Evolutionary conservation across 192 early-diverging fungal species (phyloP).

Genomic region (Piromyces sp.): DNA sequence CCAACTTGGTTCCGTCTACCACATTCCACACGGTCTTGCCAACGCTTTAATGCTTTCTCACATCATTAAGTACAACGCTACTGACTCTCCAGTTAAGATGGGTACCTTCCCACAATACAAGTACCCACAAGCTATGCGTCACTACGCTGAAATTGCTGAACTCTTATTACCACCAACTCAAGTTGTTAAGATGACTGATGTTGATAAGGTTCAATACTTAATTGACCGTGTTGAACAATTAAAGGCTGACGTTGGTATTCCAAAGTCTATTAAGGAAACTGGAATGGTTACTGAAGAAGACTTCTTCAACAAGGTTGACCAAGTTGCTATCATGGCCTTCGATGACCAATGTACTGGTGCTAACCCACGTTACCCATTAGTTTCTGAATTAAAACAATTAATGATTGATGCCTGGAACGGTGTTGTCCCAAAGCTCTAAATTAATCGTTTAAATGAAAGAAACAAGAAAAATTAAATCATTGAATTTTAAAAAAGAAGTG

Average conservation of each 20-base stretch:
- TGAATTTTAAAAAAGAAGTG: background rate
- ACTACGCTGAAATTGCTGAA: background rate
- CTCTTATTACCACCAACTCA: background rate
- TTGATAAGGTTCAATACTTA: background rate
- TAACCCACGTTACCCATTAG: background rate
- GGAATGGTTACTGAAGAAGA: background rate
- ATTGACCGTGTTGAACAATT: background rate
- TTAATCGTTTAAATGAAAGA: background rate
- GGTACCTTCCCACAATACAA: background rate
- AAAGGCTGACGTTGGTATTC: background rate
- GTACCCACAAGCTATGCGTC: background rate
- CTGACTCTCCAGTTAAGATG: background rate
- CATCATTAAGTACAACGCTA: background rate
- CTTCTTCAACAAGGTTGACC: background rate
- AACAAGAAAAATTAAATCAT: background rate
- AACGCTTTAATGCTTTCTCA: constrained; percentile 5
- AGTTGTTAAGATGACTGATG: background rate
- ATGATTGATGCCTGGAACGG: background rate
- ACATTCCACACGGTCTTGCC: constrained; percentile 4
- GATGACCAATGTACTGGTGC: background rate
- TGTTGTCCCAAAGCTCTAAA: background rate
- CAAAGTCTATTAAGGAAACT: background rate
- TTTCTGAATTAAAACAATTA: background rate
- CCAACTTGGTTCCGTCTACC: constrained; percentile 1
- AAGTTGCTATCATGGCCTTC: background rate